Base-by-base conservation (phyloP, 164 flowering plant species). In the Santalum album region DNA sequence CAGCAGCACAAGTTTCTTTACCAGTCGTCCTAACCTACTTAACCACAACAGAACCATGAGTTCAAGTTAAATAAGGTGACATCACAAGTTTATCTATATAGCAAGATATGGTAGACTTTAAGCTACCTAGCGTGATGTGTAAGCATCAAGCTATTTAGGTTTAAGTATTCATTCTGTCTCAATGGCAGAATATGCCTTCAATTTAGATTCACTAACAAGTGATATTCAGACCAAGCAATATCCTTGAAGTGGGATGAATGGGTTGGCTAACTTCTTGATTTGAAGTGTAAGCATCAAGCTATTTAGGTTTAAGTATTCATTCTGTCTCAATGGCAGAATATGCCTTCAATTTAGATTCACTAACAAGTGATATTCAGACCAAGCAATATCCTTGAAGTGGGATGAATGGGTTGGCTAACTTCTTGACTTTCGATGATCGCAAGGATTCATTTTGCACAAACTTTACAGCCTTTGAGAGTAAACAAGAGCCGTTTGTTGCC, bases 21-120 rank as follows among this genome's bases (percentile, higher is more conserved):
- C 58, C 70, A 55, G 27, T 47, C 40, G 38, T 21, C 51, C 58
- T 70, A 45, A 39, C 65, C 78, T 74, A 34, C 16, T 40, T 1
- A 57, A 64, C 24, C 45, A 56, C 45, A 40, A 47, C 7, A 25
- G 1, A 23, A 42, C 6, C 6, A 21, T 18, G 17, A 17, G 21
- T 17, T 11, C 20, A 18, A 5, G 20, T 6, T 6, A 4, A 17
- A 17, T 17, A 42, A 17, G 6, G 20, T 17, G 45, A 4, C 19
- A 42, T 17, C 20, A 4, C 11, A 36, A 14, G 40, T 9, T 18
- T n/a, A n/a, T n/a, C n/a, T n/a, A n/a, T n/a, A n/a, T n/a, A n/a
- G n/a, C n/a, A n/a, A n/a, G n/a, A n/a, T n/a, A n/a, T n/a, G n/a
- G n/a, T n/a, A n/a, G n/a, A n/a, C n/a, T n/a, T n/a, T n/a, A n/a